Base-by-base conservation (phyloP, 306 rosid genomes). In the Betula pendula region DNA sequence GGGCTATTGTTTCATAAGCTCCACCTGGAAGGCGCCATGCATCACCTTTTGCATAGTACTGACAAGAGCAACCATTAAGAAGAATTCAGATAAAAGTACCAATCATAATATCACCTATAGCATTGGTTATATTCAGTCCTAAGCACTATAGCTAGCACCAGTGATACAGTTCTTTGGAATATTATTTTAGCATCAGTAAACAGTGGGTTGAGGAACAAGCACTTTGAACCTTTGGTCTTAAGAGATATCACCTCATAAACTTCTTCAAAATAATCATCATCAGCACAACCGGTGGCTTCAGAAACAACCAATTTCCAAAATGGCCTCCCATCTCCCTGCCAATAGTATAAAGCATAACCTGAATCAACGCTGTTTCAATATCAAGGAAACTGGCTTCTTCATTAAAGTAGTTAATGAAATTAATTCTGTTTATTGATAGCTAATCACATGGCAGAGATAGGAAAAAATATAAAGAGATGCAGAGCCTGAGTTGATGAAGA, bases 261-360 rank as follows among this genome's bases (percentile, higher is more conserved):
- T 76, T 95, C 96, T 87, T 92, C 97, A 81, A 95, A 95, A 79
- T 89, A 95, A 78, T 76, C 85, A 70, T 80, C 77, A 79, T 92
- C 82, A 70, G 87, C 77, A 85, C 92, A 92, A 56, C 97, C 98
- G 13, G 97, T 95, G 79, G 98, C 97, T 83, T 95, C 91, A 33
- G 98, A 88, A 78, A 95, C 97, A 73, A 95, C 92, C 72, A 89
- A 88, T 83, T 87, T 95, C 98, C 98, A 95, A 84, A 95, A 95
- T 56, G 98, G 96, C 82, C 96, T 90, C 77, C 97, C 98, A 79
- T 95, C 98, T 80, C 98, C 98, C 98, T 95, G 81, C 69, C 71
- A 65, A 29, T 60, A 76, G 62, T 42, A 52, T 55, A 70, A 68
- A 81, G 68, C 42, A 79, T 48, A 22, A 50, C 49, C 8, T 58